Evolutionary conservation across 331 rosid species (phyloP).

Genomic region (Quercus tomentella): DNA sequence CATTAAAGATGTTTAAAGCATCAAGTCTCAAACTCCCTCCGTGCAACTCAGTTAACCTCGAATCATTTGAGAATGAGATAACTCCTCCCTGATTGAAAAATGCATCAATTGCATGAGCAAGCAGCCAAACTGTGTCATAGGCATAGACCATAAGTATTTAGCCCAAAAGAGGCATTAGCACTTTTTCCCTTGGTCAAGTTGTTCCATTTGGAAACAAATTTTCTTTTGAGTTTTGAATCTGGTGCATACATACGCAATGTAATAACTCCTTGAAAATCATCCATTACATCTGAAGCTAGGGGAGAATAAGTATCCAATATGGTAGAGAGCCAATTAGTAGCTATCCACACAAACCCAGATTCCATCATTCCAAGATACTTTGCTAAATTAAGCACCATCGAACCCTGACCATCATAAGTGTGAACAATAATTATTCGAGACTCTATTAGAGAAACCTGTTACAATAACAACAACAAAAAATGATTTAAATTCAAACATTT

Average conservation of each 20-base stretch:
- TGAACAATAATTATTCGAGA: constrained; percentile 76
- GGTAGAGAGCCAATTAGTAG: constrained; percentile 68
- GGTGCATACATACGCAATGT: constrained; percentile 65
- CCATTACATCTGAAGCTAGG: constrained; percentile 35
- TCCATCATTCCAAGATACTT: constrained; percentile 75
- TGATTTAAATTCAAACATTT: too few relatives aligned
- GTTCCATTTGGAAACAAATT: constrained; percentile 73
- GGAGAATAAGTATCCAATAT: constrained; percentile 51
- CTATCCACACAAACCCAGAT: constrained; percentile 88
- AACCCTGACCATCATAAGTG: constrained; percentile 37
- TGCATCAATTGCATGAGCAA: constrained; percentile 74
- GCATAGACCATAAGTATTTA: constrained; percentile 59
- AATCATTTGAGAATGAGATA: constrained; percentile 65
- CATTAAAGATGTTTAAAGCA: constrained; percentile 65
- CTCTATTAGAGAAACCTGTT: constrained; percentile 53
- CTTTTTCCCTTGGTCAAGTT: constrained; percentile 47
- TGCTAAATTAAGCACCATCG: constrained; percentile 52
- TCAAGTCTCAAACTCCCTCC: constrained; percentile 51
- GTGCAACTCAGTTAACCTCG: constrained; percentile 26
- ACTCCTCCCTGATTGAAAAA: constrained; percentile 74
- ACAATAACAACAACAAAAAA: too few relatives aligned
- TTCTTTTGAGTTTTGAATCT: constrained; percentile 55
- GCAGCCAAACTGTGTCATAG: constrained; percentile 81
- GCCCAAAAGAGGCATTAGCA: constrained; percentile 34
- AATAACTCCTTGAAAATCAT: constrained; percentile 67